Base-by-base conservation (phyloP, 257 asterid species). In the Solanum pinnatisectum region DNA sequence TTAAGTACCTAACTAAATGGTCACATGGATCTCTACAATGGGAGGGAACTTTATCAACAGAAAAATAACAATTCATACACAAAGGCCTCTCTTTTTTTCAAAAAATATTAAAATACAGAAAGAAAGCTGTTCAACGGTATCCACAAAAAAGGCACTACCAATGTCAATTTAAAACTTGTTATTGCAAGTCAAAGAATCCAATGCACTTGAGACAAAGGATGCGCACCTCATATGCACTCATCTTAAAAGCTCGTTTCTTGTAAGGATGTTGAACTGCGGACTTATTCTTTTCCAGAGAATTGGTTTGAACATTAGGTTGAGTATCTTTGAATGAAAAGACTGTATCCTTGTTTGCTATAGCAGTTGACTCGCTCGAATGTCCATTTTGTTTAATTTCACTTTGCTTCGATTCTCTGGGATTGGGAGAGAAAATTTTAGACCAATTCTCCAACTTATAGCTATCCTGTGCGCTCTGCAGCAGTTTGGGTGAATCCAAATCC, bases 141-240 rank as follows among this genome's bases (percentile, higher is more conserved):
- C 40, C 39, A 27, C 27, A 46, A 79, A 81, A 81, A 81, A 46
- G 16, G 67, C 85, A 9, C 40, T 30, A 46, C 36, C 85, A 46
- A 74, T 36, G 36, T 15, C 88, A 37, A 46, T 46, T 86, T 27
- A 87, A 76, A 76, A 32, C 56, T 22, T 52, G 42, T 23, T 32
- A 74, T 76, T 36, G 35, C 83, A 14, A 71, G 76, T 33, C 60
- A 5, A 46, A 81, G 70, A 76, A 22, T 65, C 1, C 8, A 22
- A 49, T 10, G 85, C 37, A 15, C n/a, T 72, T 78, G 87, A 87
- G 85, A 87, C 52, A 87, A 67, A 40, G 52, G 81, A 68, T 88
- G 76, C 88, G 10, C 88, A 95, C 99, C 98, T 96, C 99, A 86
- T 89, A 92, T 10, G 94, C 95, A 86, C 92, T 93, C 94, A 95